Evolutionary conservation across 345 rosid species (phyloP).

Genomic region (Ceriops zippeliana): DNA sequence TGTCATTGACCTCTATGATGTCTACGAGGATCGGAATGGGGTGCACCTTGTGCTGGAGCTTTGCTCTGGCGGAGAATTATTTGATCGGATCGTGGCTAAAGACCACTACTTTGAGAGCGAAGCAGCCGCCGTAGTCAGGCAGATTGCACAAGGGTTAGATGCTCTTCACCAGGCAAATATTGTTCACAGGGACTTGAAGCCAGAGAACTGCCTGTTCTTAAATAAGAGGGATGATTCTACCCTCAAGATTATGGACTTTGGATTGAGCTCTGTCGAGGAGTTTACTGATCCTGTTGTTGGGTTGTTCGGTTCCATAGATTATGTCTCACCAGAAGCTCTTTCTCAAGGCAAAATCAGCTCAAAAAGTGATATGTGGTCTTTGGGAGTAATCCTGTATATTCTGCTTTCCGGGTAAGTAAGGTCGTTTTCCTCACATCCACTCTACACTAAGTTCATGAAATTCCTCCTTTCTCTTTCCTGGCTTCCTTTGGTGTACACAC

Average conservation of each 20-base stretch:
- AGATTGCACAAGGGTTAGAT: conserved; percentile 49
- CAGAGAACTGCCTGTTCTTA: conserved; percentile 62
- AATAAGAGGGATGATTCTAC: conserved; percentile 44
- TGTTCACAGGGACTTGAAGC: conserved; percentile 65
- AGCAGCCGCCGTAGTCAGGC: conserved; percentile 53
- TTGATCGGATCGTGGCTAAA: conserved; percentile 51
- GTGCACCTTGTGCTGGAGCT: conserved; percentile 63
- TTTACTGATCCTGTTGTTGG: conserved; percentile 66
- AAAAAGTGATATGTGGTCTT: conserved; percentile 63
- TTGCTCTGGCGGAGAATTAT: conserved; percentile 58
- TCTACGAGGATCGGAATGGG: conserved; percentile 56
- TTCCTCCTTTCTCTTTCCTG: neutral
- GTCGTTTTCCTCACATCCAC: neutral
- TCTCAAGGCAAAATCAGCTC: conserved; percentile 48
- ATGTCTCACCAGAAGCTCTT: conserved; percentile 69
- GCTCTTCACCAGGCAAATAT: conserved; percentile 51
- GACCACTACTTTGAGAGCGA: conserved; percentile 39
- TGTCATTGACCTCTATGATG: conserved; percentile 56
- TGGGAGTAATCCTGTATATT: conserved; percentile 61
- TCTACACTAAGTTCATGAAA: neutral
- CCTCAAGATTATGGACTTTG: conserved; percentile 68
- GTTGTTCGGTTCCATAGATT: conserved; percentile 62
- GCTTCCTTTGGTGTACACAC: neutral
- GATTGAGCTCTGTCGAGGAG: conserved; percentile 62
- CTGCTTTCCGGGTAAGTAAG: conserved; percentile 50